These are phyloP conservation scores for Capsicum chinense DNA, from an alignment of 257 asterid species.

Conservation along the genomic window DNA sequence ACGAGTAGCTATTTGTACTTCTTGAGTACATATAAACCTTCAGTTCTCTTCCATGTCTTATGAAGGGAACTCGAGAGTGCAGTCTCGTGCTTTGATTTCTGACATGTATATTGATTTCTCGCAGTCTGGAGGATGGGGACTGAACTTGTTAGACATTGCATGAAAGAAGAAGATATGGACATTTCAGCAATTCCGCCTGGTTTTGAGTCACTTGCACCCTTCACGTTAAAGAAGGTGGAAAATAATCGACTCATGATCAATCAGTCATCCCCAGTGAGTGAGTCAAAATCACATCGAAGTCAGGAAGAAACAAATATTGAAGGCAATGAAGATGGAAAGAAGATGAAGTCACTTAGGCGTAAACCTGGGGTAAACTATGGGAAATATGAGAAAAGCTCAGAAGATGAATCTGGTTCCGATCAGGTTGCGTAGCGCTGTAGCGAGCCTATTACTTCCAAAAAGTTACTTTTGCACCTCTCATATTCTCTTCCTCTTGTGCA, in stretches of 20 bases:
- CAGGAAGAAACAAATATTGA: slow-evolving; percentile 50
- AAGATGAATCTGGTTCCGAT: slow-evolving; percentile 68
- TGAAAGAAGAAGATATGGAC: slow-evolving; percentile 78
- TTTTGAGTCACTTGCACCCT: slow-evolving; percentile 82
- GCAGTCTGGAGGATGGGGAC: slow-evolving; percentile 68
- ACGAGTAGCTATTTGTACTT: slow-evolving; percentile 7
- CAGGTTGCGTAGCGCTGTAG: slow-evolving; percentile 75
- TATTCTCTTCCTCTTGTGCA: slow-evolving; percentile 39
- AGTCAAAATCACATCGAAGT: slow-evolving; percentile 43
- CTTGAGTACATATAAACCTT: slow-evolving; percentile 22
- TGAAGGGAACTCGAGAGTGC: background rate
- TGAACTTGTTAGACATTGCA: slow-evolving; percentile 68
- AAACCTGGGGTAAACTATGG: slow-evolving; percentile 58
- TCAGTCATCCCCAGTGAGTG: slow-evolving; percentile 45
- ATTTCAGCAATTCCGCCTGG: slow-evolving; percentile 87
- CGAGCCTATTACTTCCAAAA: background rate
- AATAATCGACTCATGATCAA: slow-evolving; percentile 40
- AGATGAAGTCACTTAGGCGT: slow-evolving; percentile 58
- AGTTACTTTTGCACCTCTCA: slow-evolving; percentile 8
- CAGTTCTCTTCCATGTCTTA: background rate
- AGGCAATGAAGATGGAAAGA: slow-evolving; percentile 48
- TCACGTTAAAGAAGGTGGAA: slow-evolving; percentile 63
- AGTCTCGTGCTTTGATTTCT: slow-evolving; percentile 30
- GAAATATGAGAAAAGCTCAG: slow-evolving; percentile 59
- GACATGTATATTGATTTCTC: slow-evolving; percentile 22